Evolutionary conservation across 2,329 filamentous ascomycete species (phyloP).

Genomic region (Cytospora leucostoma): DNA sequence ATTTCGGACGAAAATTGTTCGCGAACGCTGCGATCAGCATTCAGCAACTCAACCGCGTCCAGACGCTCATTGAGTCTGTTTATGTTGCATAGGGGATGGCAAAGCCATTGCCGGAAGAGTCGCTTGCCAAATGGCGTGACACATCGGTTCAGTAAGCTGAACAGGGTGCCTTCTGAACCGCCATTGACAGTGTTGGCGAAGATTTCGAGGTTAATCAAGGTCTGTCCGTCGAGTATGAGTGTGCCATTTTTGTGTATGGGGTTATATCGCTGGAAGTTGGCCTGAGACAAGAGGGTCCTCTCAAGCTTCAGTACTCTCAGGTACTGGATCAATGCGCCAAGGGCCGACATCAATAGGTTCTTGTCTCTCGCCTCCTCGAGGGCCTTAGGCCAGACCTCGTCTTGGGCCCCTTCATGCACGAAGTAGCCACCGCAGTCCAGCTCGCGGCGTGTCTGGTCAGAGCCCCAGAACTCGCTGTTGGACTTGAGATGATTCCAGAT

Average conservation of each 20-base stretch:
- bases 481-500: slow-evolving; percentile 95
- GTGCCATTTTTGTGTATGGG: slow-evolving; percentile 90
- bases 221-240: slow-evolving; percentile 91
- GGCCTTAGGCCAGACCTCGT: slow-evolving; percentile 72
- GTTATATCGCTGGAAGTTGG: slow-evolving; percentile 88
- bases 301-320: slow-evolving; percentile 86
- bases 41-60: slow-evolving; percentile 91
- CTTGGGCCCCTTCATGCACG: slow-evolving; percentile 53
- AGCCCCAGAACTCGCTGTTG: slow-evolving; percentile 86
- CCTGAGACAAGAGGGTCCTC: slow-evolving; percentile 79
- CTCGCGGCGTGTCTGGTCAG: slow-evolving; percentile 78
- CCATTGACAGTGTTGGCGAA: slow-evolving; percentile 94
- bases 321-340: slow-evolving; percentile 88
- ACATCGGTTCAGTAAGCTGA: slow-evolving; percentile 87
- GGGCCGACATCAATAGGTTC: slow-evolving; percentile 83
- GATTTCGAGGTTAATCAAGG: slow-evolving; percentile 95
- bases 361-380: slow-evolving; percentile 74
- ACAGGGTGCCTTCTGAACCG: slow-evolving; percentile 81
- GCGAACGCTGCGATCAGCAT: slow-evolving; percentile 76
- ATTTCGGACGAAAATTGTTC: slow-evolving; percentile 88
- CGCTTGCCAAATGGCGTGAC: slow-evolving; percentile 97
- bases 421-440: slow-evolving; percentile 83
- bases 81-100: slow-evolving; percentile 87
- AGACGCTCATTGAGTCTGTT: slow-evolving; percentile 88
- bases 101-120: slow-evolving; percentile 95